Base-by-base conservation (phyloP, 352 stramenopile species). In the Pythium chondricola region DNA sequence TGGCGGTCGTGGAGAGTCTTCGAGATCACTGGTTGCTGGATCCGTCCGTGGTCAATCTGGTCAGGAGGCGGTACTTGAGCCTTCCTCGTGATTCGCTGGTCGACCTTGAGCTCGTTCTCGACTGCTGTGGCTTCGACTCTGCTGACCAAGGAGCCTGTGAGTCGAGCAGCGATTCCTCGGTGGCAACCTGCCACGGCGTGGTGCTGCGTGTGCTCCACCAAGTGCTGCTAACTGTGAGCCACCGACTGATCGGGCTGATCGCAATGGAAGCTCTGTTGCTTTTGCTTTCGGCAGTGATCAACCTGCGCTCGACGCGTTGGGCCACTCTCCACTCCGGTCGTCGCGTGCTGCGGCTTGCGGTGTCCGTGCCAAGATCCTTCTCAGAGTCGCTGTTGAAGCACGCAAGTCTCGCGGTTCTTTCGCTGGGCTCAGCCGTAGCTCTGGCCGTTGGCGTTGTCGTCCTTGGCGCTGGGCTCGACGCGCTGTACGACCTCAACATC, bases 401-500 rank as follows among this genome's bases (percentile, higher is more conserved):
- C 30, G n/a, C n/a, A n/a, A 52, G 48, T 8, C 29, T 55, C 30
- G 16, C 48, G 25, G 26, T 41, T 36, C 16, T 67, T 35, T 18
- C 59, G 7, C 13, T 71, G 3, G 35, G 70, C 17, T 71, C 55
- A 29, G 10, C 69, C 1, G 16, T 20, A 13, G 61, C 42, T 13
- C 56, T 51, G 14, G 56, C 76, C 0, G 20, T 85, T 4, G 73
- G 73, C 1, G 46, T 76, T 11, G 46, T 88, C 5, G 42, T 85
- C 18, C 37, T 67, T 26, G 61, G 63, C 41, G 59, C 76, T 1
- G 76, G 76, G 2, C 13, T 85, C 11, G 79, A 90, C 43, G 55
- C 67, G 0, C 56, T 87, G 33, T 78, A 77, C 13, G 58, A 85
- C 25, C 63, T 87, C 35, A 90, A 87, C 43, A 65, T 91, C 25